These are phyloP conservation scores for Choanephora cucurbitarum DNA, from an alignment of 371 early-diverging fungal species.

Conservation along the genomic window DNA sequence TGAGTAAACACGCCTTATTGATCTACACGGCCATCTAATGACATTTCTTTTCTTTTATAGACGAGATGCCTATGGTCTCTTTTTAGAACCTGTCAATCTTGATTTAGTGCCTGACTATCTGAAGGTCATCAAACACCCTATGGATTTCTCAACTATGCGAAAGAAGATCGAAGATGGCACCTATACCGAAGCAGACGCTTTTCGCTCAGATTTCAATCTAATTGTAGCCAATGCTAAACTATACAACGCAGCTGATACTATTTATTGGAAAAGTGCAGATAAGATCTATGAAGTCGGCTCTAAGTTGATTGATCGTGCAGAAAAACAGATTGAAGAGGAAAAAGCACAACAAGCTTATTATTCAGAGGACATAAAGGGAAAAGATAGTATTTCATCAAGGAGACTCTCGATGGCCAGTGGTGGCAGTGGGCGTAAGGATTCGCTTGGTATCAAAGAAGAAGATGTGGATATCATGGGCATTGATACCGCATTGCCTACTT, in stretches of 20 bases:
- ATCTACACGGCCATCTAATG: too few species aligned
- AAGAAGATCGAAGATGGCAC: conserved; percentile 52
- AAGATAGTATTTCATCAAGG: conserved; percentile 14
- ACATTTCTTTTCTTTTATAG: conserved; percentile 18
- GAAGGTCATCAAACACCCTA: conserved; percentile 68
- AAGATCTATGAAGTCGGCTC: conserved; percentile 60
- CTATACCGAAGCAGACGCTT: conserved; percentile 57
- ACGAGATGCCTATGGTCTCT: conserved; percentile 73
- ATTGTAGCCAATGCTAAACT: conserved; percentile 70
- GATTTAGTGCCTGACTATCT: conserved; percentile 75
- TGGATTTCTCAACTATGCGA: conserved; percentile 74
- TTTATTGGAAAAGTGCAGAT: conserved; percentile 74
- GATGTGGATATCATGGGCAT: conserved; percentile 56
- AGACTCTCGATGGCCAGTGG: conserved; percentile 20
- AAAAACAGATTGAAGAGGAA: conserved; percentile 50
- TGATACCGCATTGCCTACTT: conserved; percentile 29
- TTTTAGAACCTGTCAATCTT: conserved; percentile 83
- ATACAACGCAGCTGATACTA: conserved; percentile 74
- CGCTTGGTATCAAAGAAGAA: conserved; percentile 41
- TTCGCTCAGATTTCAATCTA: conserved; percentile 65
- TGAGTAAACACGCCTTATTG: conserved; percentile 16
- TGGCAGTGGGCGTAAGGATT: conserved; percentile 16
- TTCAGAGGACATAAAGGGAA: not conserved
- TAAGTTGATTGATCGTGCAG: conserved; percentile 63
- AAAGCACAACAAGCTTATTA: conserved; percentile 16